These are phyloP conservation scores for Tulasnella sp. DNA, from an alignment of 768 basidiomycete genomes.

Conservation along the genomic window DNA sequence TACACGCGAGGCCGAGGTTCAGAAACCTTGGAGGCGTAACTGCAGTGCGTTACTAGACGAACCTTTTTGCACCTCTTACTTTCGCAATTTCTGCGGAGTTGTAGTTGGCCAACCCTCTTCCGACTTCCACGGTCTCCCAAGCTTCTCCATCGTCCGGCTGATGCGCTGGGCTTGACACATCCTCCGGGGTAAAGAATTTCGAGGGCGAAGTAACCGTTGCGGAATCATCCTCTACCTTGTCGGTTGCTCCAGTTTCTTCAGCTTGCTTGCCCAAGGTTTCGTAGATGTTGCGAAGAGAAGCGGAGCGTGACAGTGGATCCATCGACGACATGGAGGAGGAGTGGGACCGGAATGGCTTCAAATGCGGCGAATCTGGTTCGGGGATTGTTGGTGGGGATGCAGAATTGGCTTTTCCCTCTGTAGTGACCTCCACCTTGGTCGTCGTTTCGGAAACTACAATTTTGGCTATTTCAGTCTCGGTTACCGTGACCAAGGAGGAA, in stretches of 20 bases:
- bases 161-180: not conserved
- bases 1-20: constrained; percentile 31
- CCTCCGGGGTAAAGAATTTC: not conserved
- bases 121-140: constrained; percentile 86
- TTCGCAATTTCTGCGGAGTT: constrained; percentile 89
- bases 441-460: not conserved
- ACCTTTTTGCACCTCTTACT: constrained; percentile 93
- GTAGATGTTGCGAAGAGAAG: constrained; percentile 39
- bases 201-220: not conserved
- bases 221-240: constrained; percentile 1
- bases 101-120: constrained; percentile 93
- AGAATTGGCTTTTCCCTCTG: constrained; percentile 46
- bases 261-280: constrained; percentile 37
- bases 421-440: not conserved
- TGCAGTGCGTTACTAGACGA: constrained; percentile 39
- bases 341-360: constrained; percentile 50
- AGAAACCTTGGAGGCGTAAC: constrained; percentile 32
- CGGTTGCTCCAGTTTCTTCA: constrained; percentile 17
- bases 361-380: constrained; percentile 52
- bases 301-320: constrained; percentile 48
- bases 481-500: constrained; percentile 4
- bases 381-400: constrained; percentile 56
- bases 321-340: constrained; percentile 55
- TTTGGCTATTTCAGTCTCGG: not conserved
- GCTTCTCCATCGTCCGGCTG: constrained; percentile 47